These are phyloP conservation scores for Jaapia argillacea DNA, from an alignment of 768 basidiomycete species.

Conservation along the genomic window DNA sequence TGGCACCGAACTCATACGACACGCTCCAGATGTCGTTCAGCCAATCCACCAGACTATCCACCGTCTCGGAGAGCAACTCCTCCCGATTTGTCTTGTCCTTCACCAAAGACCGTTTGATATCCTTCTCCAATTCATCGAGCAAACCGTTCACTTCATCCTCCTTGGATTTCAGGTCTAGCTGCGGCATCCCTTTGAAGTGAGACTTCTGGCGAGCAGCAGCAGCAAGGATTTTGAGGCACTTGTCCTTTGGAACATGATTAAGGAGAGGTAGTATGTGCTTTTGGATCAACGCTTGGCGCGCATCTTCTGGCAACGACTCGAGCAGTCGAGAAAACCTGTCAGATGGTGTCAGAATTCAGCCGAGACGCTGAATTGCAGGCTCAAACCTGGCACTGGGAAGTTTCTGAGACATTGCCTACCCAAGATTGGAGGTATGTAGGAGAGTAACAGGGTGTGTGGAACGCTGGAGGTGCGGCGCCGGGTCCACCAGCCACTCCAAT, in stretches of 20 bases:
- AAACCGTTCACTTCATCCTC: slow-evolving; percentile 43
- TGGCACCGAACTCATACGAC: slow-evolving; percentile 45
- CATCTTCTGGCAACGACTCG: slow-evolving; percentile 42
- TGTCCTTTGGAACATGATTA: slow-evolving; percentile 28
- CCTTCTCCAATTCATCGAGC: slow-evolving; percentile 41
- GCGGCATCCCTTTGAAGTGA: slow-evolving; percentile 31
- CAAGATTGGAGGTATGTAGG: too few relatives aligned
- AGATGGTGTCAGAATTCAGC: too few relatives aligned
- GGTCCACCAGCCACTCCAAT: too few relatives aligned
- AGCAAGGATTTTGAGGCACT: slow-evolving; percentile 25
- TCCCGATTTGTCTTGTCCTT: slow-evolving; percentile 43
- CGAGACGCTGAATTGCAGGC: too few relatives aligned
- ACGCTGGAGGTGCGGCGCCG: too few relatives aligned
- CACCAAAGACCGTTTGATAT: slow-evolving; percentile 41
- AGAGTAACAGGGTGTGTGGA: too few relatives aligned
- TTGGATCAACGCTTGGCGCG: slow-evolving; percentile 37
- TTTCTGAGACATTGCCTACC: too few relatives aligned
- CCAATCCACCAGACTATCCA: slow-evolving; percentile 48
- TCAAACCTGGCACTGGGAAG: too few relatives aligned
- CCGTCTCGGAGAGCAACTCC: slow-evolving; percentile 44
- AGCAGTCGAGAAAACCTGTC: slow-evolving; percentile 38
- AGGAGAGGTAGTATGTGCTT: slow-evolving; percentile 40
- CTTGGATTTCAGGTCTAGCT: slow-evolving; percentile 42
- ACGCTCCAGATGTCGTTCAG: slow-evolving; percentile 54
- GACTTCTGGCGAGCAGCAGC: slow-evolving; percentile 31